phyloP scores from a whole-genome alignment of 2,329 filamentous ascomycete species.

The Microsporum ferrugineum region DNA sequence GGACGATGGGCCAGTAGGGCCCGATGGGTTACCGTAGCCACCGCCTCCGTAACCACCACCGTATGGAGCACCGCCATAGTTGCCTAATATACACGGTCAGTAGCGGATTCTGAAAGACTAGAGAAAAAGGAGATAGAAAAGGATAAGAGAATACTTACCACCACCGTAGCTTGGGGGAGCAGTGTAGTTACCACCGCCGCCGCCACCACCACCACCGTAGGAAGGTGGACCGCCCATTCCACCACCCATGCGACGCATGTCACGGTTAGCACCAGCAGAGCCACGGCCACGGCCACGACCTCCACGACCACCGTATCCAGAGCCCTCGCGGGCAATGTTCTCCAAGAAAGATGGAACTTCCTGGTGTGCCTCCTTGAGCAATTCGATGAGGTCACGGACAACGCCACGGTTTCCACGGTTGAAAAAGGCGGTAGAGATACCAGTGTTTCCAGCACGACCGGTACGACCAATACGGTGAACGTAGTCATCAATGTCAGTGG shows the following conservation, averaged over 20 bases:
- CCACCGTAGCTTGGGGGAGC: conserved; percentile 21
- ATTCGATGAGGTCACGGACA: conserved; percentile 89
- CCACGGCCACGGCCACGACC: conserved; percentile 62
- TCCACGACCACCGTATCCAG: conserved; percentile 59
- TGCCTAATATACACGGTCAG: background rate
- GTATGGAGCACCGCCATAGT: background rate
- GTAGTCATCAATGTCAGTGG: conserved; percentile 96
- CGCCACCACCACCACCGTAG: conserved; percentile 17
- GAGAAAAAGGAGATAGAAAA: background rate
- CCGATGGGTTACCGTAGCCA: conserved; percentile 39
- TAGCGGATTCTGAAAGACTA: background rate
- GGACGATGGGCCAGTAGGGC: conserved; percentile 39
- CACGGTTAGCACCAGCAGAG: conserved; percentile 57
- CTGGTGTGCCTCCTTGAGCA: conserved; percentile 97
- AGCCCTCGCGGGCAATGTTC: conserved; percentile 90
- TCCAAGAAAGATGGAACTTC: conserved; percentile 90
- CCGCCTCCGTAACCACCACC: conserved; percentile 27
- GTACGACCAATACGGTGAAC: conserved; percentile 99
- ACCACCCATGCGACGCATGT: conserved; percentile 62
- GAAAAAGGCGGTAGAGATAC: conserved; percentile 97
- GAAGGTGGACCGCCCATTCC: conserved; percentile 17
- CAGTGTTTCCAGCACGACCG: conserved; percentile 97
- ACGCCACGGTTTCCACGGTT: conserved; percentile 98
- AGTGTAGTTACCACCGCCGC: conserved; percentile 10
- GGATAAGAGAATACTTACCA: conserved; percentile 9